Base-by-base conservation (phyloP, 2,329 filamentous ascomycete genomes). In the Dothideomycetidae sp. region DNA sequence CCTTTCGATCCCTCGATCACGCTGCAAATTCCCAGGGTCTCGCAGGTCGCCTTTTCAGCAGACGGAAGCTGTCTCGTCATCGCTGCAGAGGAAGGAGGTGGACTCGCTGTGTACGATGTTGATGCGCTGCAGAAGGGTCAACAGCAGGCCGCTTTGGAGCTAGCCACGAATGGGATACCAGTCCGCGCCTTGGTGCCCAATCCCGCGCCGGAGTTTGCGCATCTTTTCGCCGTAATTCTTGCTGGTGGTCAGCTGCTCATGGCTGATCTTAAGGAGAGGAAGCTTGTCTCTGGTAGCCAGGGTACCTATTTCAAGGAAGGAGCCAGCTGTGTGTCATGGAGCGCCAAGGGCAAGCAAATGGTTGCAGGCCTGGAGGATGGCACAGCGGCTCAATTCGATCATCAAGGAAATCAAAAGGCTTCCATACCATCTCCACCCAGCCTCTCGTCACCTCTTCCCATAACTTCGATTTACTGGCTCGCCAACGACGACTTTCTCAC, bases 321-420 rank as follows among this genome's bases (percentile, higher is more conserved):
- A 33, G 86, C 93, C 17, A 85, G 78, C 53, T 90, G 81, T 50
- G 71, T 83, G 4, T 78, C 81, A 39, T 98, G 92, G 90, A 98
- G 90, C 56, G 79, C 75, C 43, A 83, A 78, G 54, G 90, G 90
- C 32, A 98, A 93, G 56, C 88, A 96, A 54, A 66, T 98, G 30
- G 78, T 93, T 31, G 86, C 83, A 47, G 90, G 92, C 11, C 66
- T 90, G 48, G 75, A 68, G 5, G 75, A 94, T 58, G 90, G 90
- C 41, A 77, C 75, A 10, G 76, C 80, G 36, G 71, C 72, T 39
- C 86, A 94, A 56, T 78, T 96, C 71, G 84, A 81, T 5, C 82
- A 81, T 0, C 73, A 83, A 48, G 88, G 88, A 32, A 70, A 70
- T 29, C 67, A 72, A 17, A 90, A 88, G 59, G 85, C 70, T 23